phyloP scores from a whole-genome alignment of 73 alveolate species.

The Tetrahymena thermophila region DNA sequence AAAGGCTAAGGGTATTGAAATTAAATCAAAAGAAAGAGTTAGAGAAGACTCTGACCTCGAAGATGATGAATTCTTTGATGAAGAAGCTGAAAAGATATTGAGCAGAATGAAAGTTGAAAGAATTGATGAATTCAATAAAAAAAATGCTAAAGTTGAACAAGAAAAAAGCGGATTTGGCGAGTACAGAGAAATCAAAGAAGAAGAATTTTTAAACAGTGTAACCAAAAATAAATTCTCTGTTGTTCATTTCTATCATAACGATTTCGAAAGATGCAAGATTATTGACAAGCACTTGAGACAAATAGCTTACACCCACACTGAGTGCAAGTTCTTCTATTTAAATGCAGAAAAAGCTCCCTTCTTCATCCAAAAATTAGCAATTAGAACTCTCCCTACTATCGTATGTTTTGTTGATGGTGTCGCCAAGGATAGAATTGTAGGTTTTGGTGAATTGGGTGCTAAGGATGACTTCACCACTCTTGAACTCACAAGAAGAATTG shows the following conservation, averaged over 20 bases:
- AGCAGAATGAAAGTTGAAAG: conserved; percentile 70
- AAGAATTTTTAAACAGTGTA: conserved; percentile 89
- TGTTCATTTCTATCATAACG: conserved; percentile 95
- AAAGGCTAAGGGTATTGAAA: background rate
- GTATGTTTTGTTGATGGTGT: conserved; percentile 86
- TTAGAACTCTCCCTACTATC: conserved; percentile 91
- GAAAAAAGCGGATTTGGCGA: conserved; percentile 86
- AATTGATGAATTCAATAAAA: conserved; percentile 54
- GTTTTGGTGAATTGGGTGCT: conserved; percentile 90
- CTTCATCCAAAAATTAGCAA: conserved; percentile 76
- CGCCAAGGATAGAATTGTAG: conserved; percentile 83
- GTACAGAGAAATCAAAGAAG: conserved; percentile 89
- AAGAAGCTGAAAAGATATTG: conserved; percentile 81
- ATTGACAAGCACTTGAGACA: conserved; percentile 84
- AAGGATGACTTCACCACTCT: conserved; percentile 84
- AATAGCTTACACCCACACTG: conserved; percentile 84
- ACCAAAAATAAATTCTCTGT: conserved; percentile 73
- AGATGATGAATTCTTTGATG: conserved; percentile 76
- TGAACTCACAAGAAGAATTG: conserved; percentile 42
- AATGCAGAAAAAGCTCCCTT: conserved; percentile 96
- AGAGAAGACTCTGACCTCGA: conserved; percentile 65
- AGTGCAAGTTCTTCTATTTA: conserved; percentile 74
- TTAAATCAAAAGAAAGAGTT: conserved; percentile 23
- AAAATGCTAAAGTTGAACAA: conserved; percentile 61
- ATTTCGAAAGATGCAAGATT: conserved; percentile 95